Percentiles rank a stretch among this genome's conserved stretches.
Evolutionary conservation across 306 rosid genomes (phyloP).

Genomic region (Corylus avellana): DNA sequence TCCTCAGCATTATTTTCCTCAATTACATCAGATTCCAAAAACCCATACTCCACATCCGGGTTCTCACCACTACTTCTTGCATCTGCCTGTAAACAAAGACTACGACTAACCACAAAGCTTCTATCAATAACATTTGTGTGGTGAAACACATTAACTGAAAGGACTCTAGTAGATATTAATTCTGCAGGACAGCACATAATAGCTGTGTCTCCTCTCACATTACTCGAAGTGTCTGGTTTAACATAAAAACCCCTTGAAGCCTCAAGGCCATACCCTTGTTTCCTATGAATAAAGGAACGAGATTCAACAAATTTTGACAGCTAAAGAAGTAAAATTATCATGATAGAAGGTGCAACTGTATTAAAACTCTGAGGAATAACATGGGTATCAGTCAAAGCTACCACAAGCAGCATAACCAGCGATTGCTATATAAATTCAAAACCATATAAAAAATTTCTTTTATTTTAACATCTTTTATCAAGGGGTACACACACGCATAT

Average conservation of each 20-base stretch:
- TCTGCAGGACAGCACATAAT: background rate
- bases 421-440: background rate
- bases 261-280: background rate
- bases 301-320: background rate
- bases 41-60: background rate
- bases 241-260: background rate
- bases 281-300: conserved; percentile 8
- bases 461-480: too few relatives aligned
- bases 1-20: background rate
- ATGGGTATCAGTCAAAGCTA: background rate
- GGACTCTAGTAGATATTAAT: background rate
- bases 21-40: background rate
- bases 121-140: background rate
- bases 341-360: background rate
- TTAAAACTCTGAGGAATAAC: background rate
- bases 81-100: conserved; percentile 13
- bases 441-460: background rate
- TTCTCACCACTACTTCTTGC: background rate
- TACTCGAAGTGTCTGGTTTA: background rate
- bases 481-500: background rate
- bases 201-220: conserved; percentile 1
- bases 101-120: background rate
- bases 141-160: background rate
- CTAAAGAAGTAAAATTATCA: background rate
- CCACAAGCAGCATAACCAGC: background rate